Evolutionary conservation across 306 rosid species (phyloP).

Genomic region (Medicago truncatula): MtrunA17r5.0-ANR NC_053048.1:5866001-5866500

Average conservation of each 20-base stretch:
- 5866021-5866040: slow-evolving; percentile 62
- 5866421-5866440: slow-evolving; percentile 74
- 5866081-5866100: slow-evolving; percentile 43
- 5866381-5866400: slow-evolving; percentile 83
- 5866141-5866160: slow-evolving; percentile 47
- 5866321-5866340: slow-evolving; percentile 56
- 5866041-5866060: slow-evolving; percentile 52
- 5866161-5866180: slow-evolving; percentile 48
- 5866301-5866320: slow-evolving; percentile 45
- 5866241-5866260: slow-evolving; percentile 34
- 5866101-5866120: slow-evolving; percentile 51
- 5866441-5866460: slow-evolving; percentile 69
- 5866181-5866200: slow-evolving; percentile 32
- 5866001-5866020: slow-evolving; percentile 96
- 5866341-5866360: slow-evolving; percentile 79
- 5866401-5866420: slow-evolving; percentile 85
- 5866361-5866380: slow-evolving; percentile 93
- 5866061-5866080: slow-evolving; percentile 53
- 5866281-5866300: slow-evolving; percentile 51
- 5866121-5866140: slow-evolving; percentile 41
- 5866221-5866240: slow-evolving; percentile 48
- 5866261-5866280: slow-evolving; percentile 49
- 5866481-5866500: slow-evolving; percentile 44
- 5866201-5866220: slow-evolving; percentile 48
- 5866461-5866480: slow-evolving; percentile 61